phyloP scores from a whole-genome alignment of 345 rosid genomes.

The Populus deltoides region DNA sequence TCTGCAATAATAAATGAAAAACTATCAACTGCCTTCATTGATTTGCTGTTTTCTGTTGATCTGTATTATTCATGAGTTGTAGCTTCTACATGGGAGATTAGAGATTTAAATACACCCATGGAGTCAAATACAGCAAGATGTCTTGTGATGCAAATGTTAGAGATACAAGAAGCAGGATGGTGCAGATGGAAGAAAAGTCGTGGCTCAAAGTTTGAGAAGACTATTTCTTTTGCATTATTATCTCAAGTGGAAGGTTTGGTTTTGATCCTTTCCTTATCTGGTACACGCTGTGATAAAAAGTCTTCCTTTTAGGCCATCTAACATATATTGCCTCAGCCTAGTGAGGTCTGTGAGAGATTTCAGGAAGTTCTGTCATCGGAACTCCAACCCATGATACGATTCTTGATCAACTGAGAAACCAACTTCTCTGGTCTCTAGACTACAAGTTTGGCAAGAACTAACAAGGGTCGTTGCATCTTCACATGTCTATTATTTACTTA shows the following conservation, averaged over 20 bases:
- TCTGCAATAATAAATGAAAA: neutral
- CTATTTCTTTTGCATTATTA: slow-evolving; percentile 68
- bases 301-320: slow-evolving; percentile 10
- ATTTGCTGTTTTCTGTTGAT: slow-evolving; percentile 2
- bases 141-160: slow-evolving; percentile 82
- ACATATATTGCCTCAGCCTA: slow-evolving; percentile 5
- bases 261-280: neutral
- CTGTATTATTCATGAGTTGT: slow-evolving; percentile 2
- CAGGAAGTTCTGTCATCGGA: neutral
- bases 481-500: neutral
- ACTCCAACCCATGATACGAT: too few relatives aligned
- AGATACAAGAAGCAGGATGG: slow-evolving; percentile 73
- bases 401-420: too few relatives aligned
- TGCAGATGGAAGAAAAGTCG: slow-evolving; percentile 66
- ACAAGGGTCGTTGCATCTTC: neutral
- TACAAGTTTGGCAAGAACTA: neutral
- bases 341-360: slow-evolving; percentile 2
- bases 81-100: slow-evolving; percentile 98
- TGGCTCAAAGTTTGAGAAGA: slow-evolving; percentile 82
- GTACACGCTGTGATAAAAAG: neutral
- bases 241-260: slow-evolving; percentile 79
- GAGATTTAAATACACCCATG: slow-evolving; percentile 51
- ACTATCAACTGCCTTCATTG: neutral
- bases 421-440: neutral
- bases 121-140: slow-evolving; percentile 59